Base-by-base conservation (phyloP, 2,329 filamentous ascomycete genomes). In the Ciborinia camelliae region DNA sequence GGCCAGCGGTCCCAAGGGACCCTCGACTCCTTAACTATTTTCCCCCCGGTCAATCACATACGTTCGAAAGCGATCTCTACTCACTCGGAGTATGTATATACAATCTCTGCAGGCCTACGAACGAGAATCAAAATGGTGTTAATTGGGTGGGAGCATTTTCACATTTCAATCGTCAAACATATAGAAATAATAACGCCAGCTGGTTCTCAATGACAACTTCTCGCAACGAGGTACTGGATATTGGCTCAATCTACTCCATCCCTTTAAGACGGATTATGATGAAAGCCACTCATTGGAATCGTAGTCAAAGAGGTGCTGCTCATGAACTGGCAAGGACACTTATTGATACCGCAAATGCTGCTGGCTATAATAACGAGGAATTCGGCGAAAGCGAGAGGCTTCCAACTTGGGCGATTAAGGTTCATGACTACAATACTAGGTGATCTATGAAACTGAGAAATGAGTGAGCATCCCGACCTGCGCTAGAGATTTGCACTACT, bases 21-120 rank as follows among this genome's bases (percentile, higher is more conserved):
- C 20, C 23, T 4, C 45, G 15, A 1, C 43, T 39, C 12, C 41
- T 35, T 14, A 10, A 45, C 4, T 20, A 12, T 1, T 72, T 68
- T 26, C 68, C 70, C 23, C 39, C 51, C 1, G 62, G 58, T 12
- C 18, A 60, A 23, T 54, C 47, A 8, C 70, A 73, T 47, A 67
- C 43, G 39, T 28, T 43, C 4, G 64, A 66, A 64, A 68, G 69
- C 4, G 72, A 73, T 58, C 50, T 73, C n/a, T 73, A 71, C 67
- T 67, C 72, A 12, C 41, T 72, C 2, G 71, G 67, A 2, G 65
- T 62, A 12, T 66, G 50, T 14, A 69, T 73, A n/a, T 71, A 67
- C 54, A 68, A 66, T 48, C 64, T 67, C 18, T 63, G 62, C 43
- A 53, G 8, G 20, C 62, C 62, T 15, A 58, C 26, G 6, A 41